These are phyloP conservation scores for Mallotus japonicus DNA, from an alignment of 441 rosid species.

Conservation along the genomic window DNA sequence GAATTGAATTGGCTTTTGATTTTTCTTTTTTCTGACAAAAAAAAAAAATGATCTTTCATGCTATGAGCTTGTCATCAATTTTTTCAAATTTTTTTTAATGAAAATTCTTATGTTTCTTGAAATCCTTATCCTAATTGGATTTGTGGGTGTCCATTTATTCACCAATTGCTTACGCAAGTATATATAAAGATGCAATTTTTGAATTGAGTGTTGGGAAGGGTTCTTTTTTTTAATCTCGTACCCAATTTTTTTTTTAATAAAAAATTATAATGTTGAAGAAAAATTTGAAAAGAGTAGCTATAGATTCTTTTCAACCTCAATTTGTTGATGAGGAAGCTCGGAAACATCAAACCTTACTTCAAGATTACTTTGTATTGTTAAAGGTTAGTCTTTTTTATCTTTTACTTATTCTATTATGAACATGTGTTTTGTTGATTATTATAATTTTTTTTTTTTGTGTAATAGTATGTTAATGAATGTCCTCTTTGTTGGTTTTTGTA, in stretches of 20 bases:
- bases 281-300: slow-evolving; percentile 33
- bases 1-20: slow-evolving; percentile 13
- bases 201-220: background rate
- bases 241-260: background rate
- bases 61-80: background rate
- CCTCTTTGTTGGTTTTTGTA: too few species aligned
- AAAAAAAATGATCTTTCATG: background rate
- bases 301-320: slow-evolving; percentile 20
- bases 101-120: background rate
- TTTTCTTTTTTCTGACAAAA: too few species aligned
- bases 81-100: too few species aligned
- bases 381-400: slow-evolving; percentile 33
- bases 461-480: background rate
- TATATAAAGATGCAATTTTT: background rate
- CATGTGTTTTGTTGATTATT: background rate
- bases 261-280: slow-evolving; percentile 15
- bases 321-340: slow-evolving; percentile 28
- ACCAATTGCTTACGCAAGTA: too few species aligned
- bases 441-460: background rate
- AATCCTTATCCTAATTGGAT: background rate
- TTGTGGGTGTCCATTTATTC: background rate
- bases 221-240: background rate
- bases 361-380: slow-evolving; percentile 43
- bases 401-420: background rate
- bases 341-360: slow-evolving; percentile 37